These are phyloP conservation scores for Geotrichum siamense DNA, from an alignment of 1,139 yeast genomes.

Conservation along the genomic window DNA sequence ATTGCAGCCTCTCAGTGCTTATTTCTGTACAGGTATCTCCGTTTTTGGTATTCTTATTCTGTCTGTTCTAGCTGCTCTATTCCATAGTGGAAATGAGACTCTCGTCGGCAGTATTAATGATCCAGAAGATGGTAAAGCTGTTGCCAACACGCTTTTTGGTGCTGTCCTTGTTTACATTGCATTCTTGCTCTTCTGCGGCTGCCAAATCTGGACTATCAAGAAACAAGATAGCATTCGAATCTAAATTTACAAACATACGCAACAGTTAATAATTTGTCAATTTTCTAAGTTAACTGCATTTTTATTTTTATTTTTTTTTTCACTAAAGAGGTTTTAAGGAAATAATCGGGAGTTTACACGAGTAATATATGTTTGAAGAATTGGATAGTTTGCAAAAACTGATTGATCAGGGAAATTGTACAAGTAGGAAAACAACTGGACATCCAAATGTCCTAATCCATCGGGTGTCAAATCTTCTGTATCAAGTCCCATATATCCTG, in stretches of 20 bases:
- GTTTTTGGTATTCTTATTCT: constrained; percentile 86
- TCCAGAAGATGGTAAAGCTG: constrained; percentile 89
- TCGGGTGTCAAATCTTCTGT: constrained; percentile 9
- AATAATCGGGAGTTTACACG: neutral
- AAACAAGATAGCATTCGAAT: constrained; percentile 54
- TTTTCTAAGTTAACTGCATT: neutral
- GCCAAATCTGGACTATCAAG: constrained; percentile 59
- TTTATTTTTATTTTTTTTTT: neutral
- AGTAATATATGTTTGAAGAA: neutral
- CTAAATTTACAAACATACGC: neutral
- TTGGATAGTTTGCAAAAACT: neutral
- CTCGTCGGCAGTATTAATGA: constrained; percentile 88
- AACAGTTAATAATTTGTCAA: neutral
- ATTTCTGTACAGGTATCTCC: constrained; percentile 90
- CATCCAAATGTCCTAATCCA: constrained; percentile 23
- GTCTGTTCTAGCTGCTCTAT: constrained; percentile 74
- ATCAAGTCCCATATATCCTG: constrained; percentile 7
- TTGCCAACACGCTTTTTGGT: constrained; percentile 80
- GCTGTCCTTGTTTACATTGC: constrained; percentile 79
- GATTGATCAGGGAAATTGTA: constrained; percentile 20
- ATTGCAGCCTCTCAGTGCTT: constrained; percentile 70
- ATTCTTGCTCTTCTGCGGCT: constrained; percentile 84
- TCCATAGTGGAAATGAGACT: constrained; percentile 75
- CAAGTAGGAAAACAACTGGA: constrained; percentile 26
- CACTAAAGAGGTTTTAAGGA: no score